These are phyloP conservation scores for Tillandsia leiboldiana DNA, from an alignment of 176 grass and related monocot species.

Conservation along the genomic window DNA sequence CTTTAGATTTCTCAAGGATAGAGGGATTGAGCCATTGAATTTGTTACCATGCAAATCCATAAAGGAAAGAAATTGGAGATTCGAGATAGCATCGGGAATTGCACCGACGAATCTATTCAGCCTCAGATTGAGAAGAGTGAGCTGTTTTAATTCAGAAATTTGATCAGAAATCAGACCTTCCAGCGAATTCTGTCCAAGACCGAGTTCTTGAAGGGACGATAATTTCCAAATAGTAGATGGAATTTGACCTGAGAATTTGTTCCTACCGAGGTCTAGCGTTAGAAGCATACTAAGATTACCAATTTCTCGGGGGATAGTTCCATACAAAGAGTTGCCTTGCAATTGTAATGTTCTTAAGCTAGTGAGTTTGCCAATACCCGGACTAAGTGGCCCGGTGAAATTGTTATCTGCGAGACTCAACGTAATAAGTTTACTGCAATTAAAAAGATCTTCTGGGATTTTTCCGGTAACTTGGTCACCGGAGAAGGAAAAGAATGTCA, in stretches of 20 bases:
- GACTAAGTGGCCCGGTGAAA: constrained; percentile 44
- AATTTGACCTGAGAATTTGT: constrained; percentile 38
- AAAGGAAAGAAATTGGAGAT: constrained; percentile 42
- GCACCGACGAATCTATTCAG: constrained; percentile 45
- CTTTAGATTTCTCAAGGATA: constrained; percentile 23
- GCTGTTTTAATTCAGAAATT: constrained; percentile 36
- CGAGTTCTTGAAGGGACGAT: constrained; percentile 37
- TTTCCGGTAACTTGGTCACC: constrained; percentile 28
- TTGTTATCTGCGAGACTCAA: constrained; percentile 30
- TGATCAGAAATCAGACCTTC: constrained; percentile 28
- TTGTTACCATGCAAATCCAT: constrained; percentile 57
- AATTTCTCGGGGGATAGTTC: constrained; percentile 52
- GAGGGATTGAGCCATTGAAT: constrained; percentile 55
- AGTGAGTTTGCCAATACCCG: constrained; percentile 25
- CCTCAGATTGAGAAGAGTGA: constrained; percentile 27
- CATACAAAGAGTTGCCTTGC: constrained; percentile 45
- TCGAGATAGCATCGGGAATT: constrained; percentile 45
- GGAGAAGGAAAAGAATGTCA: constrained; percentile 28
- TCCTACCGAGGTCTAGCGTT: constrained; percentile 15
- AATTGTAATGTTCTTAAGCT: constrained; percentile 36
- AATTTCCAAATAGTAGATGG: constrained; percentile 40
- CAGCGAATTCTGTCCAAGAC: constrained; percentile 35
- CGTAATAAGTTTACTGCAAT: constrained; percentile 33
- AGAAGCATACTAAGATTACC: constrained; percentile 53
- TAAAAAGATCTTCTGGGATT: constrained; percentile 67